Base-by-base conservation (phyloP, 2,329 filamentous ascomycete genomes). In the Epichloe hybrida region DNA sequence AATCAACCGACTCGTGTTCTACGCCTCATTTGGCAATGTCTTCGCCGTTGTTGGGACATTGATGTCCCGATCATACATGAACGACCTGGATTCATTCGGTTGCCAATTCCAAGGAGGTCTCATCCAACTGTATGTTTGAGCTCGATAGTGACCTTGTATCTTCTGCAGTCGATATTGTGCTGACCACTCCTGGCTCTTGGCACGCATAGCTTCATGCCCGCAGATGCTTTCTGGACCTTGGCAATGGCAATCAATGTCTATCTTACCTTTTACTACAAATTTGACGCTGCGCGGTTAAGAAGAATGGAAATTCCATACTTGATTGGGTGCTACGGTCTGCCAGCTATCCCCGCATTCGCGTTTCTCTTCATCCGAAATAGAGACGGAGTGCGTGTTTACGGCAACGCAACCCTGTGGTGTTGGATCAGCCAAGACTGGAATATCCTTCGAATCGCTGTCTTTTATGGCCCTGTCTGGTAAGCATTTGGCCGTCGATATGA, bases 171-270 rank as follows among this genome's bases (percentile, higher is more conserved):
- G 11, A 13, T 11, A 20, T 17, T 13, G 11, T 43, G 21, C 48
- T 43, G 31, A 43, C 38, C 4, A 44, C 3, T 13, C 54, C 59
- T 43, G 62, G 62, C 53, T 17, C 12, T 12, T n/a, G 3, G n/a
- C 23, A 17, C 20, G n/a, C 20, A 45, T 59, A 88, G 84, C 82
- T 89, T 89, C 62, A 80, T 88, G 74, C 81, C 82, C 2, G 84
- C 84, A 5, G 84, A 88, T 68, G 80, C 83, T 1, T 72, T 84
- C 44, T 90, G 83, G 86, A 86, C 84, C 1, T 72, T 90, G 52
- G 81, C 84, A 50, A 93, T 94, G 87, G 86, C 87, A 1, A 74
- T 83, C 57, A 94, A 93, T 62, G 87, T 93, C 48, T 88, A 88
- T 63, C 68, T 91, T 13, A 89, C 86, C 0, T 88, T 93, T 61